Evolutionary conservation across 805 yeast genomes (phyloP).

Genomic region (Candida sonorensis): DNA sequence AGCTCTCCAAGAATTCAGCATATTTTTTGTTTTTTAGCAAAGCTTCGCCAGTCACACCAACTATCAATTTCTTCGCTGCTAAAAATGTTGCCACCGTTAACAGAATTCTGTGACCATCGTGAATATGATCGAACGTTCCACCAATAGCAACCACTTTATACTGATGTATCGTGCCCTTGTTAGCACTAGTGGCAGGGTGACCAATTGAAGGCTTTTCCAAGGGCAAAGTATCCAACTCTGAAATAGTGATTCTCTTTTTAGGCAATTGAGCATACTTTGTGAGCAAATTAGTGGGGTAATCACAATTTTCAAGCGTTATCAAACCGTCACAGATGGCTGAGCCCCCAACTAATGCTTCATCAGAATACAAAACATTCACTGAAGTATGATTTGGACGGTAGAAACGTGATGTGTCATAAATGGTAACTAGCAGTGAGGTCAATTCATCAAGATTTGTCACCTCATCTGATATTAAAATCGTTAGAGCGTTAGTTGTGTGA

Average conservation of each 20-base stretch:
- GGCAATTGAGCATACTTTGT: too few species aligned
- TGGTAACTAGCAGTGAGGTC: conserved; percentile 1
- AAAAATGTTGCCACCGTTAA: conserved; percentile 66
- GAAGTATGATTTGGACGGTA: conserved; percentile 3
- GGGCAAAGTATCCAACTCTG: too few species aligned
- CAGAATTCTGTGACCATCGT: conserved; percentile 89
- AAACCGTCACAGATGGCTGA: too few species aligned
- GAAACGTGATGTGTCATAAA: conserved; percentile 15
- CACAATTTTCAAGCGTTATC: too few species aligned
- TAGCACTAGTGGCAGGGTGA: too few species aligned
- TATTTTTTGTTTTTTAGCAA: conserved; percentile 71
- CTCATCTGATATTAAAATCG: conserved; percentile 12
- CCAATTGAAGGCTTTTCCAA: too few species aligned
- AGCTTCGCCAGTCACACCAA: conserved; percentile 80
- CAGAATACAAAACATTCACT: conserved; percentile 8
- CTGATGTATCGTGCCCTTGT: conserved; percentile 2
- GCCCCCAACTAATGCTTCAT: too few species aligned
- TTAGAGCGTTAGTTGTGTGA: conserved; percentile 1
- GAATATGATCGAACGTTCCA: conserved; percentile 96
- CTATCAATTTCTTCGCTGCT: conserved; percentile 47
- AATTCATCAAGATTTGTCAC: conserved; percentile 10
- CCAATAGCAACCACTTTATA: conserved; percentile 58
- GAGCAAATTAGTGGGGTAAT: background rate
- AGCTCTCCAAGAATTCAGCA: conserved; percentile 56
- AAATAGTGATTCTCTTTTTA: too few species aligned